Conservation (phyloP, 306 rosid species). For the Cicer chorassanicum region DNA sequence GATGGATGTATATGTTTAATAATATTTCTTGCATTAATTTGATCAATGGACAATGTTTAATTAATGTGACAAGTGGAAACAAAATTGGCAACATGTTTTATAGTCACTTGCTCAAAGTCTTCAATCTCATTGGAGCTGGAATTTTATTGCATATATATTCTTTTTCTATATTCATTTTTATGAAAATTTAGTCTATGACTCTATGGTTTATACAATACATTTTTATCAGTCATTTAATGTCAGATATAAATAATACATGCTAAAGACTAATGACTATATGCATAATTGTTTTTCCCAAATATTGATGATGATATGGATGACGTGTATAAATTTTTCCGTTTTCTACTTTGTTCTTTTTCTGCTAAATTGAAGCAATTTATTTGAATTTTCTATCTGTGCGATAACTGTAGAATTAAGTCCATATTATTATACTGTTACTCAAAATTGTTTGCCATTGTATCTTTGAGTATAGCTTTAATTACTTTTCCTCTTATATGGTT, state of each 20-base stretch:
- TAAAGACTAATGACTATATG: background rate
- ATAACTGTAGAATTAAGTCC: constrained; percentile 13
- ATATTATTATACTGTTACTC: constrained; percentile 29
- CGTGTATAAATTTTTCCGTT: background rate
- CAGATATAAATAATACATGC: constrained; percentile 1
- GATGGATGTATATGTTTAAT: constrained; percentile 2
- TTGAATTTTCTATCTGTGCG: constrained; percentile 22
- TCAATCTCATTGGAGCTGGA: constrained; percentile 1
- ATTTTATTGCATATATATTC: constrained; percentile 3
- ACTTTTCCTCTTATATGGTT: constrained; percentile 34
- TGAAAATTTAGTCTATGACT: constrained; percentile 14
- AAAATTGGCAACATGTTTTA: background rate
- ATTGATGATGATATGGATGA: constrained; percentile 17
- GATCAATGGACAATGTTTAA: background rate
- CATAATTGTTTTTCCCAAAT: background rate
- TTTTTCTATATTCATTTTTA: background rate
- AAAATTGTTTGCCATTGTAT: constrained; percentile 14
- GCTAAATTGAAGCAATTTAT: constrained; percentile 32
- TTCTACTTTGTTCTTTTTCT: constrained; percentile 31
- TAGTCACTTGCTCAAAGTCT: constrained; percentile 29
- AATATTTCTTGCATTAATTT: constrained; percentile 9
- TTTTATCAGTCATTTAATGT: constrained; percentile 1
- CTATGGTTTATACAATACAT: constrained; percentile 12
- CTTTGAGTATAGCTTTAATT: constrained; percentile 25
- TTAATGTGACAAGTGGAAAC: background rate